Evolutionary conservation across 2,329 filamentous ascomycete genomes (phyloP), one percentile per base, ranked within the genome.

Genomic region (Gremmenia infestans): DNA sequence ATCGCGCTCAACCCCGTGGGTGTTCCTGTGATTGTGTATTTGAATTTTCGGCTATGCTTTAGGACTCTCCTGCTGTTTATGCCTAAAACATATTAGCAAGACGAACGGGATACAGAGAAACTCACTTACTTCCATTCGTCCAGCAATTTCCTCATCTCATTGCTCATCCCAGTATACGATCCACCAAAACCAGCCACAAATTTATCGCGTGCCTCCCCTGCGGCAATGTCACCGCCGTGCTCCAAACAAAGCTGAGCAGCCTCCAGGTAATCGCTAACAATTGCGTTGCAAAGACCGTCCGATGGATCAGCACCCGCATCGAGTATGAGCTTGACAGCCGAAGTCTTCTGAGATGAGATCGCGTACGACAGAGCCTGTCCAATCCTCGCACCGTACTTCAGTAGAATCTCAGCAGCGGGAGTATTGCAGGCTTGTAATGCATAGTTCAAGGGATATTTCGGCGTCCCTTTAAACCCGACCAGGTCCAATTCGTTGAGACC

Each of bases 301-400:
- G 54, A 52, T 37, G 49, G 32, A 56, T 56, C 54, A 14, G 54
- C 54, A 3, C 54, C 54, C 4, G 23, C 17, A 11, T 56, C 49
- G 14, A 56, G 49, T 39, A 56, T 32, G 22, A 56, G 25, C 22
- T 55, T 47, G 9, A 55, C 22, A 22, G 48, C 48, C n/a, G 53
- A 22, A 32, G 32, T n/a, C 5, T 49, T 37, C 17, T 36, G 28
- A 5, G 22, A 17, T 11, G 15, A 12, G 19, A 50, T 43, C 22
- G 46, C 52, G 37, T 35, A 37, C 17, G 35, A 9, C n/a, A 40
- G n/a, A 51, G 37, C 19, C 12, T 14, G 17, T 23, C 37, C 22
- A 5, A n/a, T 22, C n/a, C 45, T 22, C 14, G 40, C 39, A 51
- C 52, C 46, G 22, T 43, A 50, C 25, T 50, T 50, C 12, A 54